Evolutionary conservation across 139 green algal species (phyloP).

Genomic region (Bryopsis sp.): DNA sequence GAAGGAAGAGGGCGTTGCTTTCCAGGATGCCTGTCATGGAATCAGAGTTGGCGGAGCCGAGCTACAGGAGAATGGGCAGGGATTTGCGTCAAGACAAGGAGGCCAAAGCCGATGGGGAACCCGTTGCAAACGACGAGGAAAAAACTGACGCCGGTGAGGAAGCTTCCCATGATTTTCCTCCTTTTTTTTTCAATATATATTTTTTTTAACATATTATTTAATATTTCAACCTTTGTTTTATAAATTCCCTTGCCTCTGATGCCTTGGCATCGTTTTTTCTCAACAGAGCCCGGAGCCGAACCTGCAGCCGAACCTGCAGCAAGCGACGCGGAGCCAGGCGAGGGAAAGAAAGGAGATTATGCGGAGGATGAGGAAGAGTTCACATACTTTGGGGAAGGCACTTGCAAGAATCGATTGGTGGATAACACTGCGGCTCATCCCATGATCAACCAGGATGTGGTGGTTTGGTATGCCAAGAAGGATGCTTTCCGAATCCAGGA

Average conservation of each 20-base stretch:
- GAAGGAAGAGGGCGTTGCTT: background rate
- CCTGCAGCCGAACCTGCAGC: conserved; percentile 14
- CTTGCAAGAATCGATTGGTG: background rate
- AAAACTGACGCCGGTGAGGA: background rate
- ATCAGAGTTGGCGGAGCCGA: too few species aligned
- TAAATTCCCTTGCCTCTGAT: too few species aligned
- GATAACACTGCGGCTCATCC: background rate
- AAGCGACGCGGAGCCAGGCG: conserved; percentile 5
- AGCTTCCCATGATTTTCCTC: background rate
- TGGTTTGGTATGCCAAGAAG: conserved; percentile 12
- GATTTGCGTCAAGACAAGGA: background rate
- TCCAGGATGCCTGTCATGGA: too few species aligned
- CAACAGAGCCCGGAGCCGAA: too few species aligned
- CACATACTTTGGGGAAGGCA: background rate
- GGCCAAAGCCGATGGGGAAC: conserved; percentile 3
- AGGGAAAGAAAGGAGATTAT: background rate
- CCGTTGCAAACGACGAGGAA: background rate
- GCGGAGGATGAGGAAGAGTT: conserved; percentile 4
- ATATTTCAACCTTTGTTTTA: too few species aligned
- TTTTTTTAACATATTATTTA: too few species aligned
- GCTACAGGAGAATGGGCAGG: too few species aligned
- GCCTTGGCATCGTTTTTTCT: too few species aligned
- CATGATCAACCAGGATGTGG: conserved; percentile 27
- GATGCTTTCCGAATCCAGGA: conserved; percentile 20
- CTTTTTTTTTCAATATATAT: too few species aligned